Percentiles rank a stretch among this genome's conserved stretches.
phyloP scores from a whole-genome alignment of 805 yeast genomes.

The Saccharomycopsis sp. region DNA sequence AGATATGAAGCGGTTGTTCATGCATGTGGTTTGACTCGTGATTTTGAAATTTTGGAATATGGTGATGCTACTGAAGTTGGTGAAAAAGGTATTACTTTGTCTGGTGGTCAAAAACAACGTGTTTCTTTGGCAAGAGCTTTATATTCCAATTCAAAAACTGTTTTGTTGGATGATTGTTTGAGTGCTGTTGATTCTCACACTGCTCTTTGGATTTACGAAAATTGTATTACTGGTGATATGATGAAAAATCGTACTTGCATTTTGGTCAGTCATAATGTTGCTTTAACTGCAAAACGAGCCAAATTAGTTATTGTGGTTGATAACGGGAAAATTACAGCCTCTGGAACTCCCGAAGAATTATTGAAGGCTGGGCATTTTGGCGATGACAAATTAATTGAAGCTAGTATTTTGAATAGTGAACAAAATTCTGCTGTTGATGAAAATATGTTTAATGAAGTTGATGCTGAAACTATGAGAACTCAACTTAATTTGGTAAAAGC shows the following conservation, averaged over 20 bases:
- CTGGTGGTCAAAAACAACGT: conserved; percentile 98
- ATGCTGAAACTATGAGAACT: conserved; percentile 16
- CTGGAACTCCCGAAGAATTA: conserved; percentile 66
- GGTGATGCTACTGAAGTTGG: conserved; percentile 96
- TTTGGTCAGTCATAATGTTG: conserved; percentile 89
- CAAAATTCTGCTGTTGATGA: conserved; percentile 38
- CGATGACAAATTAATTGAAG: conserved; percentile 69
- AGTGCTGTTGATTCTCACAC: conserved; percentile 98
- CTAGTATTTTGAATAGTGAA: conserved; percentile 31
- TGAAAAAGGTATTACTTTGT: conserved; percentile 91
- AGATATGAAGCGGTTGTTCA: conserved; percentile 73
- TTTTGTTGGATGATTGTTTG: conserved; percentile 85
- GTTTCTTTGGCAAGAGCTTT: conserved; percentile 92
- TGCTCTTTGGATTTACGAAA: conserved; percentile 84
- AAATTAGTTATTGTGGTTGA: conserved; percentile 71
- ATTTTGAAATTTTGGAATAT: conserved; percentile 72
- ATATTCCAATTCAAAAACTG: conserved; percentile 74
- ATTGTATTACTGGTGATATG: conserved; percentile 80
- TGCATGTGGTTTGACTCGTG: conserved; percentile 86
- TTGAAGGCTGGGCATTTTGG: conserved; percentile 68
- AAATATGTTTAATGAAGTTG: conserved; percentile 10
- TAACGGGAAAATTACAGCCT: conserved; percentile 69
- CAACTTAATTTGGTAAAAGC: not conserved
- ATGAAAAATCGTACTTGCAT: conserved; percentile 82
- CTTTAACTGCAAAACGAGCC: conserved; percentile 77